Evolutionary conservation across 345 rosid species (phyloP), one percentile per base, ranked within the genome.

Genomic region (Microcos paniculata): DNA sequence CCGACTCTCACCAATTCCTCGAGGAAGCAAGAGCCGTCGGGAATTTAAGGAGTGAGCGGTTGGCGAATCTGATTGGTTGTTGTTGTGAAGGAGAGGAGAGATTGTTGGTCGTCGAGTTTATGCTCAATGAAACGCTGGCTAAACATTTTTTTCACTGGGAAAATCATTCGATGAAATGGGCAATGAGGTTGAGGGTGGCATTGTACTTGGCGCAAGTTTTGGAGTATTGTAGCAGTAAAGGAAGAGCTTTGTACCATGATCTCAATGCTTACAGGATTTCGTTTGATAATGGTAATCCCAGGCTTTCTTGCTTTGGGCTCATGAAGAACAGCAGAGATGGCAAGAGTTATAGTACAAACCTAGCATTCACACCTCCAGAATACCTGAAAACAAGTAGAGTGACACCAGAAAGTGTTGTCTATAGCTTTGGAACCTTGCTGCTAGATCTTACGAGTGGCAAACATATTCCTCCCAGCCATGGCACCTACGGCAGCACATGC

Each of bases 61-160:
- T 94, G 80, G 92, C 94, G 48, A 94, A 89, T 88, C 81, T 94
- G 82, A 87, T 94, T 5, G 98, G 97, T 14, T 90, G 98, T 80
- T 94, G 98, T 85, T 83, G 77, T 53, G 92, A 92, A 85, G 93
- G 93, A 13, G 96, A 90, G 4, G 98, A 94, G 88, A 87, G 98
- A 69, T 74, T 94, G 84, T 89, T 94, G 8, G 93, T 92, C 18
- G 86, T 97, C 1, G 98, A 94, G 90, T 94, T 94, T 69, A 92
- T 92, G 98, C 92, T 96, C 35, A 81, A 89, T 30, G 96, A 94
- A 72, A 94, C 98, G 1, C 96, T 94, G 62, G 92, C 98, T 8
- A 94, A 90, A 81, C 98, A 92, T 87, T 94, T 94, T 46, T 94
- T 94, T 52, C 98, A 94, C 77, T 94, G 98, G 98, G 98, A 94